Evolutionary conservation across 805 yeast genomes (phyloP).

Genomic region (Wickerhamiella galacta): DNA sequence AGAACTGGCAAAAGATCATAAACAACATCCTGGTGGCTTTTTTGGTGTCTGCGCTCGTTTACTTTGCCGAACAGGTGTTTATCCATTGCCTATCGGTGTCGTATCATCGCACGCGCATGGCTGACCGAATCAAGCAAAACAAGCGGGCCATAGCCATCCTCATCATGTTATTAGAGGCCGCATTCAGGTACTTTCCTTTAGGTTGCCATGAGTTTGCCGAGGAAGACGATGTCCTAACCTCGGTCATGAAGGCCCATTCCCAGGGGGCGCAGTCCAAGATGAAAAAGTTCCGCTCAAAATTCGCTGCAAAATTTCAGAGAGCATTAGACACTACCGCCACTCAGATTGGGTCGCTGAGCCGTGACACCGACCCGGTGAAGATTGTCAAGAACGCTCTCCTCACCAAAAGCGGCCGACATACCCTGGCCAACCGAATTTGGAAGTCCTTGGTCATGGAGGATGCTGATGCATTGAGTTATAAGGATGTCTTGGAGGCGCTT

Average conservation of each 20-base stretch:
- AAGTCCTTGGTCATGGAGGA: conserved; percentile 26
- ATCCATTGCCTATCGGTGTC: conserved; percentile 25
- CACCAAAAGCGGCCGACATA: conserved; percentile 15
- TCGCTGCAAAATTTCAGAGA: background rate
- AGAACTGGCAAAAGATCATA: conserved; percentile 22
- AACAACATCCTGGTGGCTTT: conserved; percentile 24
- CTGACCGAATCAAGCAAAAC: conserved; percentile 22
- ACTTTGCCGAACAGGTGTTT: conserved; percentile 22
- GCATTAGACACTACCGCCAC: background rate
- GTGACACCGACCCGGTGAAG: conserved; percentile 8
- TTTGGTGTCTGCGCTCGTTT: conserved; percentile 22
- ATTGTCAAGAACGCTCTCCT: conserved; percentile 22
- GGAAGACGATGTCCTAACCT: conserved; percentile 20
- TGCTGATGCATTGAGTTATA: conserved; percentile 18
- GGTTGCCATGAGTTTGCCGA: conserved; percentile 22
- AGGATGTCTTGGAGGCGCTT: conserved; percentile 21
- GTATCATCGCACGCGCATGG: conserved; percentile 25
- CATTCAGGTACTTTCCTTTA: conserved; percentile 23
- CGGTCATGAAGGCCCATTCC: conserved; percentile 9
- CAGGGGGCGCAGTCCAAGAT: conserved; percentile 4
- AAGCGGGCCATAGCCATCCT: conserved; percentile 20
- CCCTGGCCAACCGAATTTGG: conserved; percentile 26
- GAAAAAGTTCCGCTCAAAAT: conserved; percentile 3
- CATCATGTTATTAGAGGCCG: conserved; percentile 18
- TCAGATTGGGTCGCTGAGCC: background rate